Conservation (phyloP, 2,329 filamentous ascomycete species). For the Boeremia lycopersici region DNA sequence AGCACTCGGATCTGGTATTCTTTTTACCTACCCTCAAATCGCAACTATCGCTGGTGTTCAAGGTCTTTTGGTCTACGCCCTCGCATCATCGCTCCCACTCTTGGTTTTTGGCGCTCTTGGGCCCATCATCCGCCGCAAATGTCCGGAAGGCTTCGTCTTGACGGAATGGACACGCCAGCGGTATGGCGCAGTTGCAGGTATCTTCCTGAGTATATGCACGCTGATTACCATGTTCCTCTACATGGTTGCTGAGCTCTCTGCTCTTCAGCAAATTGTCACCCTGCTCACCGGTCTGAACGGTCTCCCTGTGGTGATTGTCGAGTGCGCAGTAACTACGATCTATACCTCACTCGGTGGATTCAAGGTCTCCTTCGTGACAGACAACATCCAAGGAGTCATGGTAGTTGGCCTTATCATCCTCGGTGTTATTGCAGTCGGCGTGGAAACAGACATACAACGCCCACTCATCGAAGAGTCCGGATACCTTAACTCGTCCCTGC, state of each 20-base stretch:
- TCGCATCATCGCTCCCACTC: slow-evolving; percentile 74
- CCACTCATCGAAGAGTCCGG: slow-evolving; percentile 71
- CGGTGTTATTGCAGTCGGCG: slow-evolving; percentile 77
- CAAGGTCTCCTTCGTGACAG: slow-evolving; percentile 81
- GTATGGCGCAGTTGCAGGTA: slow-evolving; percentile 70
- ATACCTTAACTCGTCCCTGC: slow-evolving; percentile 69
- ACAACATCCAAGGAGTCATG: slow-evolving; percentile 81
- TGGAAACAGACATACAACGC: slow-evolving; percentile 73
- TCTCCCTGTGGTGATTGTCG: slow-evolving; percentile 76
- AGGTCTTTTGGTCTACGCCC: slow-evolving; percentile 76
- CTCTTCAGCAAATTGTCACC: slow-evolving; percentile 77
- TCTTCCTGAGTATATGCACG: slow-evolving; percentile 79
- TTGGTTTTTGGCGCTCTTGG: slow-evolving; percentile 76
- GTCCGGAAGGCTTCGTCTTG: slow-evolving; percentile 81
- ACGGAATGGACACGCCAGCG: slow-evolving; percentile 84
- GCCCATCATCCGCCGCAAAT: slow-evolving; percentile 78
- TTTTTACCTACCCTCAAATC: slow-evolving; percentile 82
- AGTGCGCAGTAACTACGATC: slow-evolving; percentile 78
- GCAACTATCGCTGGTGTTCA: slow-evolving; percentile 80
- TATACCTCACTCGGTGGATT: slow-evolving; percentile 86
- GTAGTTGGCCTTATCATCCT: slow-evolving; percentile 76
- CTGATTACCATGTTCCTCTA: slow-evolving; percentile 83
- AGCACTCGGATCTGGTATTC: slow-evolving; percentile 83
- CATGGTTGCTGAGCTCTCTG: slow-evolving; percentile 84
- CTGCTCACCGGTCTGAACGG: slow-evolving; percentile 76